These are phyloP conservation scores for Trichoderma pleuroti DNA, from an alignment of 2,329 filamentous ascomycete species.

Conservation along the genomic window DNA sequence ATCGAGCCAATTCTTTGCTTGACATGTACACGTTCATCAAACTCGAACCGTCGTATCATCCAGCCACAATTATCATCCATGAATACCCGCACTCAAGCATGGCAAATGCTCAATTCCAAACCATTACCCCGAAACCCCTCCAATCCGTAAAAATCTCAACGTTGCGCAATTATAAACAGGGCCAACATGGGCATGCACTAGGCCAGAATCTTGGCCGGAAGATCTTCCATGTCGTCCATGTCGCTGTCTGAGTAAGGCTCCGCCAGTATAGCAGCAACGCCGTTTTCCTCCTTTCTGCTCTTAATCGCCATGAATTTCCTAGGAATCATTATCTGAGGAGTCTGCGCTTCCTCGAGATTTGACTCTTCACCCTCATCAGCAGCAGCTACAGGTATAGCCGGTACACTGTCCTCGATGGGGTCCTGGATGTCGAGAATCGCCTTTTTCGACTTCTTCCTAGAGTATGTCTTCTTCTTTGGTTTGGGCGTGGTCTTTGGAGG, in stretches of 20 bases:
- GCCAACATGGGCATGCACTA: slow-evolving; percentile 6
- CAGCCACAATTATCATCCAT: not conserved
- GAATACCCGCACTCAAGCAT: not conserved
- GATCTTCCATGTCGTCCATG: slow-evolving; percentile 45
- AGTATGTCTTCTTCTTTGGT: slow-evolving; percentile 25
- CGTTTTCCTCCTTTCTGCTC: slow-evolving; percentile 16
- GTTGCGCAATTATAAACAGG: not conserved
- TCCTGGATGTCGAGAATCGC: slow-evolving; percentile 28
- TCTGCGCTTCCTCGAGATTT: slow-evolving; percentile 28
- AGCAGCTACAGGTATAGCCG: slow-evolving; percentile 10
- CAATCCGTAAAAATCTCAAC: not conserved
- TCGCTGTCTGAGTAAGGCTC: slow-evolving; percentile 32
- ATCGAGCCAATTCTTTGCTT: not conserved
- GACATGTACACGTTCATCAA: not conserved
- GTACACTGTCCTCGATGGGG: slow-evolving; percentile 31
- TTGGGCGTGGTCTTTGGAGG: slow-evolving; percentile 30
- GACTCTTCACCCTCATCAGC: slow-evolving; percentile 24
- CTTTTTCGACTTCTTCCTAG: slow-evolving; percentile 26
- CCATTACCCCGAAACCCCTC: not conserved
- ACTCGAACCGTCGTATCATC: not conserved
- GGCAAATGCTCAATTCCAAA: not conserved
- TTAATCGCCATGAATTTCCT: slow-evolving; percentile 28
- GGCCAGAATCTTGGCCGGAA: slow-evolving; percentile 30
- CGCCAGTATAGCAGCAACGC: not conserved
- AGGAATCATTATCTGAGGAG: slow-evolving; percentile 29